Evolutionary conservation across 257 asterid species (phyloP).

Genomic region (Phtheirospermum japonicum): DNA sequence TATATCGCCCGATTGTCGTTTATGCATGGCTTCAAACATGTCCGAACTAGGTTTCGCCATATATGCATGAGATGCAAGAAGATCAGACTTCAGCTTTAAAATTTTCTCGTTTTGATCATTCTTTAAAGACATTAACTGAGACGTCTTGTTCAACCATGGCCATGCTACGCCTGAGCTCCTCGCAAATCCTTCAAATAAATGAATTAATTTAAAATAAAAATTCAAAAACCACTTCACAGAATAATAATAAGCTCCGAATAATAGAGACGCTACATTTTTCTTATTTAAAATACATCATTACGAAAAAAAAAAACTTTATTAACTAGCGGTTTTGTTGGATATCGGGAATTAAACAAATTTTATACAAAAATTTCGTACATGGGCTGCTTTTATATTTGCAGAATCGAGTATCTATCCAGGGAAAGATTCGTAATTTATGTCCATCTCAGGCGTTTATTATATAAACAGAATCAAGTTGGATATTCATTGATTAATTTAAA

Average conservation of each 20-base stretch:
- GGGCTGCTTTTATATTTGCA: too few species aligned
- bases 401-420: not conserved
- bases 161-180: conserved; percentile 46
- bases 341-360: not conserved
- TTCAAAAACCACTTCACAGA: not conserved
- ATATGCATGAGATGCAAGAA: conserved; percentile 36
- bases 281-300: not conserved
- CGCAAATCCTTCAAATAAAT: conserved; percentile 32
- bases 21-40: conserved; percentile 29
- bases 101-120: conserved; percentile 48
- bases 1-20: conserved; percentile 28
- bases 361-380: too few species aligned
- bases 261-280: not conserved
- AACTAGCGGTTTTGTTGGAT: not conserved
- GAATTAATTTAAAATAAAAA: not conserved
- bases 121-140: conserved; percentile 47
- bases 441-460: too few species aligned
- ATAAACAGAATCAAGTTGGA: too few species aligned
- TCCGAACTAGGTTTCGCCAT: conserved; percentile 29
- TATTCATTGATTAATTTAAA: too few species aligned
- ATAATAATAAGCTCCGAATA: conserved; percentile 21
- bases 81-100: conserved; percentile 32
- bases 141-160: conserved; percentile 45
- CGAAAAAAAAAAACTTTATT: not conserved
- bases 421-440: not conserved